Conservation (phyloP, 2,329 filamentous ascomycete genomes). For the Colletotrichum plurivorum region DNA sequence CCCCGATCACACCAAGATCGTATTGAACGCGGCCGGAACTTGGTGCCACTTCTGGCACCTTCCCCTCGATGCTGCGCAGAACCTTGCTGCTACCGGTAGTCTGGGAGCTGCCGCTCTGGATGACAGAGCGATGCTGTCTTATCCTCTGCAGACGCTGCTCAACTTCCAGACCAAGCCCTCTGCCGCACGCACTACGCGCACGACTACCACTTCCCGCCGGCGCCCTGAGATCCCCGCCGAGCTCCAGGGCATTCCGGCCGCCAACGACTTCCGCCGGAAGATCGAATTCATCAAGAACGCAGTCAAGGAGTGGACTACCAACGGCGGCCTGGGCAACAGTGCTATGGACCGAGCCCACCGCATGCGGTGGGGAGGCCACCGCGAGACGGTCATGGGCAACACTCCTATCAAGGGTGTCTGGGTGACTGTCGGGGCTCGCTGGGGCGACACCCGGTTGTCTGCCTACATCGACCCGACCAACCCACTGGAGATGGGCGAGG, state of each 20-base stretch:
- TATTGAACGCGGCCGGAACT: constrained; percentile 80
- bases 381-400: constrained; percentile 67
- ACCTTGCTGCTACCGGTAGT: constrained; percentile 75
- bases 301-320: constrained; percentile 78
- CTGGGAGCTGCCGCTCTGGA: constrained; percentile 79
- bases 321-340: constrained; percentile 79
- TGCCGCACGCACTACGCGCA: constrained; percentile 55
- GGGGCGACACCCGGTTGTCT: constrained; percentile 70
- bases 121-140: constrained; percentile 79
- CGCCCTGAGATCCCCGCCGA: constrained; percentile 73
- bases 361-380: constrained; percentile 70
- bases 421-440: constrained; percentile 76
- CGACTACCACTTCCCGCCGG: constrained; percentile 64
- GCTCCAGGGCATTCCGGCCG: constrained; percentile 75
- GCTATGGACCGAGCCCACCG: constrained; percentile 69
- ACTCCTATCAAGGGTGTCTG: constrained; percentile 75
- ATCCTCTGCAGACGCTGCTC: constrained; percentile 80
- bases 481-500: constrained; percentile 67
- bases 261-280: constrained; percentile 82
- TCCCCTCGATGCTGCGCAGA: constrained; percentile 77
- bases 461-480: constrained; percentile 69
- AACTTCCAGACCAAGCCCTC: constrained; percentile 72
- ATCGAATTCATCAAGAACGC: constrained; percentile 79
- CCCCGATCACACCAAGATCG: constrained; percentile 88
- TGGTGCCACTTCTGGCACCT: constrained; percentile 86